Evolutionary conservation across 257 asterid species (phyloP), one percentile per base, ranked within the genome.

Genomic region (Ligustrum vulgare): DNA sequence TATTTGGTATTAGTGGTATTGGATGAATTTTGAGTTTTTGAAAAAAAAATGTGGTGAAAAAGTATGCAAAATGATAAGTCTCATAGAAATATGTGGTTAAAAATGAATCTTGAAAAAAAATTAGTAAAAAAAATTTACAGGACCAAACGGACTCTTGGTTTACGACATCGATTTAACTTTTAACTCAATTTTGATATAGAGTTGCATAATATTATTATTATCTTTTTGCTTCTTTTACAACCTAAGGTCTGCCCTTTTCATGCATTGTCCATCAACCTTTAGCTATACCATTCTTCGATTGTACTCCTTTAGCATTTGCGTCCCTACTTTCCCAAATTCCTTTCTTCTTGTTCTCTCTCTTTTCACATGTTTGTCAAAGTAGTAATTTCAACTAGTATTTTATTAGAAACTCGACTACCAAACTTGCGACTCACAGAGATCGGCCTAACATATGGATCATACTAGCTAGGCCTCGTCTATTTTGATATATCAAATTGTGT

Each of bases 261-360:
- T 58, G 66, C 33, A 22, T 34, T 7, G 31, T 33, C 22, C 32
- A 36, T 4, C 10, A 31, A 67, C 23, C 25, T 78, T 51, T 28
- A 28, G 6, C 41, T 16, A 70, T 79, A 28, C 63, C 6, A 62
- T 70, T 70, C 78, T 81, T 78, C 35, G 80, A 81, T 81, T 56
- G 73, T 60, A 76, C 80, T 84, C 80, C 5, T 78, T 72, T 75
- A 33, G 39, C 69, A 20, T 28, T 79, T 70, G 35, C n/a, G 43
- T 33, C 16, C 31, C 47, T 65, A 45, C 72, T 66, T 70, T 51
- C 41, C 37, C 34, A 45, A 72, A 76, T 81, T 81, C 84, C 80
- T 79, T 75, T 65, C 85, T 78, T 84, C 73, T 47, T 58, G 10
- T 35, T n/a, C 33, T 56, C 65, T 23, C 45, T 49, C 22, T 32